Base-by-base conservation (phyloP, 495 filamentous ascomycete genomes). In the Penicilliopsis zonata region DNA sequence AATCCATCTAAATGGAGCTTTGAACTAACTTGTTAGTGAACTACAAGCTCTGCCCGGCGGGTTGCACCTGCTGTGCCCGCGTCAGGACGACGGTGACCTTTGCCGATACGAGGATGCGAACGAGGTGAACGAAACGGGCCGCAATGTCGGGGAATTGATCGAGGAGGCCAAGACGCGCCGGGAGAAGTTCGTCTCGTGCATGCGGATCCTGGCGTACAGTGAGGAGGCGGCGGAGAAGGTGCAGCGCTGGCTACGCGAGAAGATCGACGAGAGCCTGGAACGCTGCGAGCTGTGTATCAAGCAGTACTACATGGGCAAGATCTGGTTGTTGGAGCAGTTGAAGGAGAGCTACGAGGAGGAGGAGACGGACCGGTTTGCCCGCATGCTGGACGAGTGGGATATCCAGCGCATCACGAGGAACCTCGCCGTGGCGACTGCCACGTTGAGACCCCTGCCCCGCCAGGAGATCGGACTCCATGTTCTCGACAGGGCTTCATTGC, bases 261-360 rank as follows among this genome's bases (percentile, higher is more conserved):
- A 56, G 18, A 42, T 80, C 20, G 61, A 71, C 28, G 50, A 55
- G 2, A 55, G 72, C 15, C 60, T 95, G 22, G 70, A 59, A 17
- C 70, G 59, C 21, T 95, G 87, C 56, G 80, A 92, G 41, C 61
- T 72, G 24, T 95, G 87, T 50, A 76, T 86, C 36, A 72, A 72
- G 22, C 72, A 76, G 24, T 95, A 86, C 58, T 83, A 95, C 56
- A 78, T 71, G 28, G 70, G 70, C 13, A 77, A 78, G 46, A 65
- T 69, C 36, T 64, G 59, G 41, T 66, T 82, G 38, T 59, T 79
- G 37, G 67, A 76, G 25, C 57, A 68, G 15, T 58, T 88, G 12
- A 63, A 69, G 44, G 61, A 68, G 62, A 55, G 67, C 33, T 79
- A 74, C 41, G 67, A 79, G 12, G 74, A 78, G 17, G 74, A 79